Evolutionary conservation across 345 rosid genomes (phyloP).

Genomic region (Gossypium stocksii): DNA sequence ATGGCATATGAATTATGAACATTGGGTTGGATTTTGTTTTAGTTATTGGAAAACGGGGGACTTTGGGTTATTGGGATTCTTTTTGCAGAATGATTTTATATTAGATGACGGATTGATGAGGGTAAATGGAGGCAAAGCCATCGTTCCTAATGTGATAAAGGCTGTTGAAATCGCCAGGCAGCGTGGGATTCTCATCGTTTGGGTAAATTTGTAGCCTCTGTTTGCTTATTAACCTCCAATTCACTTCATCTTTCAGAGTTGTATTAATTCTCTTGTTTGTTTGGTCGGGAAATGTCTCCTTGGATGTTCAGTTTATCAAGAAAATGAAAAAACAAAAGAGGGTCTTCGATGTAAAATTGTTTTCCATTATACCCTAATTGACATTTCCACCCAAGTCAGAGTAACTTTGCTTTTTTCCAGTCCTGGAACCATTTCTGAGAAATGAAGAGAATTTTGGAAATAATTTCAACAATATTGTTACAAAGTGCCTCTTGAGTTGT

Average conservation of each 20-base stretch:
- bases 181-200: constrained; percentile 61
- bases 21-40: neutral
- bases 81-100: constrained; percentile 13
- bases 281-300: neutral
- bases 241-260: too few species aligned
- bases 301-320: neutral
- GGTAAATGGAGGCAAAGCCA: constrained; percentile 63
- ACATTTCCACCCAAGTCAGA: too few species aligned
- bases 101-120: constrained; percentile 11
- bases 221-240: too few species aligned
- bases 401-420: too few species aligned
- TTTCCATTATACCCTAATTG: neutral
- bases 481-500: neutral
- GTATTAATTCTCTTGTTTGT: neutral
- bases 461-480: neutral
- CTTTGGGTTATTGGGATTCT: neutral
- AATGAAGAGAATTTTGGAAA: neutral
- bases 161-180: constrained; percentile 34
- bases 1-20: neutral
- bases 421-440: neutral
- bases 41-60: neutral
- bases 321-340: neutral
- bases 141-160: constrained; percentile 61
- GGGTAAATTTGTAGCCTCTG: constrained; percentile 39
- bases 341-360: neutral